Evolutionary conservation across 2,329 filamentous ascomycete species (phyloP).

Genomic region (Sporothrix humicola): DNA sequence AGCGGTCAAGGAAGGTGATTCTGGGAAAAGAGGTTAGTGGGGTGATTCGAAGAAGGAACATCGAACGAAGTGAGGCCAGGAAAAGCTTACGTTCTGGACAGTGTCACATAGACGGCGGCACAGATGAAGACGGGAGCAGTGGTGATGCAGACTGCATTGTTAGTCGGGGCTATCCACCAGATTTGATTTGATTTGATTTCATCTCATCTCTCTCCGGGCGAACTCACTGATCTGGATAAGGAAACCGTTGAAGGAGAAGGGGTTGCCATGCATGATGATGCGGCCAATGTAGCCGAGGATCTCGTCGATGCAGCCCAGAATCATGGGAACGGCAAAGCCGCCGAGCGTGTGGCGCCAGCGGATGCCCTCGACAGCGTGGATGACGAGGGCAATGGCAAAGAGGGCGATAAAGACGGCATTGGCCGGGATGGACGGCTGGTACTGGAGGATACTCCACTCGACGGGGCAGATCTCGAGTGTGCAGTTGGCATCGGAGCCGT

Average conservation of each 20-base stretch:
- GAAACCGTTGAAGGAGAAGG: constrained; percentile 64
- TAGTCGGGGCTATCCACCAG: neutral
- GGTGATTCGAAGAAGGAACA: no score
- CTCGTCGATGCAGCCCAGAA: constrained; percentile 62
- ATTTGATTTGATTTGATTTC: neutral
- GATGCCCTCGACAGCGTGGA: constrained; percentile 54
- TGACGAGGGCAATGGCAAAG: constrained; percentile 54
- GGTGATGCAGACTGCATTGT: constrained; percentile 61
- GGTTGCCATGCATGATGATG: constrained; percentile 61
- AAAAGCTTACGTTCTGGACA: constrained; percentile 43
- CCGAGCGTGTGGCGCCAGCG: constrained; percentile 52
- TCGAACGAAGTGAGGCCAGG: neutral
- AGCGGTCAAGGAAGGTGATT: constrained; percentile 49
- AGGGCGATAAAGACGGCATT: constrained; percentile 52
- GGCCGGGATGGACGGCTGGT: constrained; percentile 53
- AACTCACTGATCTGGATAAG: constrained; percentile 66
- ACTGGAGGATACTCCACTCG: constrained; percentile 54
- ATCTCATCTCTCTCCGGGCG: neutral
- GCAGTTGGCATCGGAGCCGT: constrained; percentile 57
- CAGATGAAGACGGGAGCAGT: constrained; percentile 62
- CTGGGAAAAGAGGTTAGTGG: constrained; percentile 23
- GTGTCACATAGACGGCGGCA: constrained; percentile 70
- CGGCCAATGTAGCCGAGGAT: constrained; percentile 68
- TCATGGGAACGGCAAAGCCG: constrained; percentile 58
- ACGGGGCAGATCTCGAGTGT: constrained; percentile 56